phyloP scores from a whole-genome alignment of 768 basidiomycete species.

The Suillus luteus region DNA sequence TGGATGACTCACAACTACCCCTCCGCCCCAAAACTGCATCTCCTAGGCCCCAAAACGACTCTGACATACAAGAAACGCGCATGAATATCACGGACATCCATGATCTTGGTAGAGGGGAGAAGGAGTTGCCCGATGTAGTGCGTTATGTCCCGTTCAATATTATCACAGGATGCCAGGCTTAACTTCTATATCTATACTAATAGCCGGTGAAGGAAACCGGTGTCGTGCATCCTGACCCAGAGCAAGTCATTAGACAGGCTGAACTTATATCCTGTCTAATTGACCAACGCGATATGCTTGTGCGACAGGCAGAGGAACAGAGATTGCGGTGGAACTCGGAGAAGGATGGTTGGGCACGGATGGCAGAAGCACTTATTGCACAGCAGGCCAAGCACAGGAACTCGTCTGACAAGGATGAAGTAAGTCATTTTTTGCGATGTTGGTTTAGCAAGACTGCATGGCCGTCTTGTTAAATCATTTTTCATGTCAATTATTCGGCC shows the following conservation, averaged over 20 bases:
- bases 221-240: conserved; percentile 42
- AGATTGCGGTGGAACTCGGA: conserved; percentile 63
- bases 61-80: conserved; percentile 53
- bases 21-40: conserved; percentile 26
- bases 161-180: conserved; percentile 11
- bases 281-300: conserved; percentile 58
- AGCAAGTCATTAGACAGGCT: conserved; percentile 59
- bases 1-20: conserved; percentile 25
- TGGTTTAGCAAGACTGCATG: conserved; percentile 5
- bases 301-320: conserved; percentile 56
- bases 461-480: not conserved
- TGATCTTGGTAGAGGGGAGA: conserved; percentile 42
- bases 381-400: conserved; percentile 45
- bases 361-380: conserved; percentile 64
- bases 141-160: conserved; percentile 23
- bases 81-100: conserved; percentile 46
- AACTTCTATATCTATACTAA: not conserved
- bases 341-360: conserved; percentile 63
- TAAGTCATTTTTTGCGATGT: conserved; percentile 25
- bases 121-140: conserved; percentile 62
- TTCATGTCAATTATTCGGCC: too few relatives aligned
- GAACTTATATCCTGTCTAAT: conserved; percentile 57
- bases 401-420: conserved; percentile 44
- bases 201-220: conserved; percentile 54
- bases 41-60: conserved; percentile 43